Evolutionary conservation across 805 yeast genomes (phyloP), one percentile per base, ranked within the genome.

Genomic region (Helenozyma rhizophorensis): DNA sequence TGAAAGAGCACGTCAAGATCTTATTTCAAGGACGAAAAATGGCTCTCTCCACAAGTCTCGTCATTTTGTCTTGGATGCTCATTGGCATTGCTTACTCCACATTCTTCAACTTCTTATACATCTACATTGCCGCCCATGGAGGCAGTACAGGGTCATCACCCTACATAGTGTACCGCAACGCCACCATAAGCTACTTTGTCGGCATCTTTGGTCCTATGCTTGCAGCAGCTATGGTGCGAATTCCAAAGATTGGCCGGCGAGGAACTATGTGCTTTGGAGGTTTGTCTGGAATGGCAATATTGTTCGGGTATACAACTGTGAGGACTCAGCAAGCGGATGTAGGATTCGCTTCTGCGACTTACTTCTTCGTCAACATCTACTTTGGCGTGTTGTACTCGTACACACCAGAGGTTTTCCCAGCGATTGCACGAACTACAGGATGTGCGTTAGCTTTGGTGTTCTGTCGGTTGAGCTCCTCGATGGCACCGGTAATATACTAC

Each of bases 181-280:
- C 32, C 21, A 16, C 41, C 19, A 33, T 37, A 28, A 30, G 35
- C 17, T 15, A 34, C 21, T 36, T 36, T 14, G 40, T 36, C 17
- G 36, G 36, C 3, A 32, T 36, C 11, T 28, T 36, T 17, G 36
- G 36, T 9, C 40, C 40, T 1, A n/a, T 32, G 16, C 10, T 36
- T 8, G 40, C 40, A 8, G 40, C 36, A 9, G 29, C 21, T 12
- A 14, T 36, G 13, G 36, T 31, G 14, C 25, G 31, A 2, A 16
- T 49, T 9, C 58, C 53, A 1, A 45, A 45, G 28, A 58, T 76
- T 21, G 80, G 83, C 5, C 63, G 83, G 52, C 68, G 76, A 46
- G 83, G 83, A 7, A 67, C 80, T 1, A 62, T 78, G 66, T 56
- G 59, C 1, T 37, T 48, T 13, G 53, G 53, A 2, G 54, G 47